Base-by-base conservation (phyloP, 805 yeast genomes). In the Yarrowia divulgata region DNA sequence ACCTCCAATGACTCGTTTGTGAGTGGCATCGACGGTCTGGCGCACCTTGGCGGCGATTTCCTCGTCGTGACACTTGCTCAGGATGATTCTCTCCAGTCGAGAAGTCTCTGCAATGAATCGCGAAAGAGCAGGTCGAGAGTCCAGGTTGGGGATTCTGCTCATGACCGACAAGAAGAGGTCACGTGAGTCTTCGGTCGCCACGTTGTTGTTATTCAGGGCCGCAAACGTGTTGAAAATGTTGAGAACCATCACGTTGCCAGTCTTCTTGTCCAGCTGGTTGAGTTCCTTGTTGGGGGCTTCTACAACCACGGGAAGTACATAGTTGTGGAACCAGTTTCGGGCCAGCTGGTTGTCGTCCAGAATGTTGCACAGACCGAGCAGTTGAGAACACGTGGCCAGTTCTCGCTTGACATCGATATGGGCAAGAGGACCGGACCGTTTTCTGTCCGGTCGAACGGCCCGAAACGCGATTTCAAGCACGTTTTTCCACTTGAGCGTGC, bases 311-410 rank as follows among this genome's bases (percentile, higher is more conserved):
- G 66, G 66, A 16, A 42, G 34, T 14, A 60, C 52, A 18, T 60
- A 60, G 39, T 43, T 60, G 34, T 60, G 66, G 52, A 60, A 60
- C 66, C 66, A 60, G 42, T 60, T 43, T 32, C 66, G 29, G 12
- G 66, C 66, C 7, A 60, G 52, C 14, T 32, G 40, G 9, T 45
- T 43, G 32, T 60, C 66, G 32, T 14, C 32, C 3, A 60, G 32
- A 14, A 45, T 7, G 19, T 14, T 34, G 10, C 66, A 60, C 8
- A 60, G 2, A 6, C 52, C 40, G 1, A 60, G 52, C 14, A 60
- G 32, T 19, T 60, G 66, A 2, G 32, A 7, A 29, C 66, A 60
- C 0, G 66, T 60, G 1, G 16, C 42, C 34, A 60, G 32, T 4
- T 60, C 52, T 7, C 66, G 29, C 18, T 43, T 60, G 14, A 60